Percentiles rank a stretch among this genome's conserved stretches.
Evolutionary conservation across 345 rosid genomes (phyloP).

Genomic region (Odontarrhena argentea): DNA sequence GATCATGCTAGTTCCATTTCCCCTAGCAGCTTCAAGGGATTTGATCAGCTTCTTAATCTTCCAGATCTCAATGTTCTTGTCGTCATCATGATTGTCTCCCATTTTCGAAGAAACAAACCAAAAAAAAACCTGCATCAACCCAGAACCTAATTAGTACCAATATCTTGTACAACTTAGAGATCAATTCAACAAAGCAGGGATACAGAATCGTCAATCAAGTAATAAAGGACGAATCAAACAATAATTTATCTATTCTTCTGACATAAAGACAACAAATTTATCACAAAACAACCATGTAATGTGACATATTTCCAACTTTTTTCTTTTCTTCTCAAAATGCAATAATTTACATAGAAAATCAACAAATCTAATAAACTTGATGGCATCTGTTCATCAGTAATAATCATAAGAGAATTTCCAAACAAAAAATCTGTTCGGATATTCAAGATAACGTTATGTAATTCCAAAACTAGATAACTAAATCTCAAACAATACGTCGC

Average conservation of each 20-base stretch:
- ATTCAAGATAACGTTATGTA: too few relatives aligned
- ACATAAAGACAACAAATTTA: not conserved
- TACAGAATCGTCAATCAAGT: not conserved
- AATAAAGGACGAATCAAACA: not conserved
- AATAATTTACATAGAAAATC: not conserved
- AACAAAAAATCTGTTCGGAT: too few relatives aligned
- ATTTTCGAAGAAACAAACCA: slow-evolving; percentile 2
- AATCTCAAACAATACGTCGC: too few relatives aligned
- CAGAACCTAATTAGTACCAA: not conserved
- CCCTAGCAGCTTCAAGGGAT: slow-evolving; percentile 47
- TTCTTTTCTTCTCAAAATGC: not conserved
- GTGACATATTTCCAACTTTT: not conserved
- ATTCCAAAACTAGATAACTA: too few relatives aligned
- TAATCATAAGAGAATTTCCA: not conserved
- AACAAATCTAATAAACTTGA: not conserved
- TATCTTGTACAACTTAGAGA: too few relatives aligned
- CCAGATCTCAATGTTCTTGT: slow-evolving; percentile 49
- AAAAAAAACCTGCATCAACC: not conserved
- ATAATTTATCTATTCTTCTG: not conserved
- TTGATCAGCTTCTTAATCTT: slow-evolving; percentile 50
- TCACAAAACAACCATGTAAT: not conserved
- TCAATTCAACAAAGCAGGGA: not conserved
- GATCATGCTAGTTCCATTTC: slow-evolving; percentile 52
- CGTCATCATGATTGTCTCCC: slow-evolving; percentile 43
- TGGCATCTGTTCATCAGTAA: not conserved